Percentiles rank a stretch among this genome's conserved stretches.
Evolutionary conservation across 768 basidiomycete genomes (phyloP).

Genomic region (Suillus occidentalis): DNA sequence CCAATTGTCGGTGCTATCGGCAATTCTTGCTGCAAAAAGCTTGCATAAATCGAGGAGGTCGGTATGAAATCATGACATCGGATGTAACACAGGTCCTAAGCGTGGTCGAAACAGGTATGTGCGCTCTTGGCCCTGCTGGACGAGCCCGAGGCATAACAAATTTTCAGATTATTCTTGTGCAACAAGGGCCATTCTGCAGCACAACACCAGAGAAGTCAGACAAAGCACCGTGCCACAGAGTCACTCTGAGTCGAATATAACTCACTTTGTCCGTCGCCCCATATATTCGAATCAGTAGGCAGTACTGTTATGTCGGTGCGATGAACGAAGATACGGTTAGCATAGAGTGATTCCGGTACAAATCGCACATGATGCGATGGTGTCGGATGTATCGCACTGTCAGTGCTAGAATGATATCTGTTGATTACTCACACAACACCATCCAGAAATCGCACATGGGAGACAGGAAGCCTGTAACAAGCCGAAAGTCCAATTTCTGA

Average conservation of each 20-base stretch:
- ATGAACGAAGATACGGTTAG: background rate
- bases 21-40: no score
- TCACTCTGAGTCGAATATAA: no score
- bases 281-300: background rate
- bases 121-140: no score
- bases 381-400: background rate
- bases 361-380: background rate
- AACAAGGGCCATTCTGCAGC: background rate
- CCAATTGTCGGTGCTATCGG: background rate
- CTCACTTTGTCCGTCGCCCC: background rate
- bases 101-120: background rate
- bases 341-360: background rate
- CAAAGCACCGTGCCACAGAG: background rate
- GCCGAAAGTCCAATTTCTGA: no score
- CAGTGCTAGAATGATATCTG: background rate
- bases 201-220: background rate
- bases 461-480: background rate
- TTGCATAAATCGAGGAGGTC: no score
- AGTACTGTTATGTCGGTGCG: background rate
- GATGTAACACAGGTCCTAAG: background rate
- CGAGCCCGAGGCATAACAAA: background rate
- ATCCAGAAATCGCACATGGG: background rate
- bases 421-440: background rate
- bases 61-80: background rate
- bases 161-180: background rate